Conservation (phyloP, 352 stramenopile genomes). For the Globisporangium viniferum region DNA sequence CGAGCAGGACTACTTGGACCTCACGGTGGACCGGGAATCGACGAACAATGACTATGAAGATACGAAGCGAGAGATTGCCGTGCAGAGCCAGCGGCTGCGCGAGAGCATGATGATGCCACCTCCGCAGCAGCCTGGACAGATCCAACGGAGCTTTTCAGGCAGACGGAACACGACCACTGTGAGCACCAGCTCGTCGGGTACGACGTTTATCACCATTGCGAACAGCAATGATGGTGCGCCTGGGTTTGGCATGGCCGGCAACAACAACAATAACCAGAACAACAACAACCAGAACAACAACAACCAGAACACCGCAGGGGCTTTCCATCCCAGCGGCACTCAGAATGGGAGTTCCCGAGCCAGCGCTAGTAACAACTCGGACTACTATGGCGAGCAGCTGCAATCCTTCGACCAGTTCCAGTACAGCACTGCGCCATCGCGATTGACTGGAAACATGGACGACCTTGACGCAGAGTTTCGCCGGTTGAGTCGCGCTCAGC, state of each 20-base stretch:
- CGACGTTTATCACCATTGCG: constrained; percentile 17
- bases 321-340: background rate
- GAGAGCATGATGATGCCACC: constrained; percentile 56
- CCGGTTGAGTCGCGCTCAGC: constrained; percentile 12
- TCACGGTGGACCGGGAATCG: constrained; percentile 56
- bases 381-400: constrained; percentile 17
- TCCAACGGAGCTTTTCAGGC: constrained; percentile 5
- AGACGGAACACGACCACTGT: constrained; percentile 16
- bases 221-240: background rate
- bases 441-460: constrained; percentile 7
- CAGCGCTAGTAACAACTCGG: constrained; percentile 10
- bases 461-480: constrained; percentile 15
- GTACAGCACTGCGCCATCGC: constrained; percentile 9
- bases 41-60: constrained; percentile 65
- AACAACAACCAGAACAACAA: background rate
- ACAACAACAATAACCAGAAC: background rate
- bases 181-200: constrained; percentile 11
- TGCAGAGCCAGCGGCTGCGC: constrained; percentile 72
- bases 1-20: constrained; percentile 67
- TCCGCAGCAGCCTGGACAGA: constrained; percentile 4
- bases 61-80: constrained; percentile 69
- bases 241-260: background rate
- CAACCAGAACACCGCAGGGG: background rate
- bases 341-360: constrained; percentile 4
- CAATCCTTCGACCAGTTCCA: constrained; percentile 16